These are phyloP conservation scores for Cenchrus purpureus DNA, from an alignment of 176 grass and related monocot genomes.

Conservation along the genomic window DNA sequence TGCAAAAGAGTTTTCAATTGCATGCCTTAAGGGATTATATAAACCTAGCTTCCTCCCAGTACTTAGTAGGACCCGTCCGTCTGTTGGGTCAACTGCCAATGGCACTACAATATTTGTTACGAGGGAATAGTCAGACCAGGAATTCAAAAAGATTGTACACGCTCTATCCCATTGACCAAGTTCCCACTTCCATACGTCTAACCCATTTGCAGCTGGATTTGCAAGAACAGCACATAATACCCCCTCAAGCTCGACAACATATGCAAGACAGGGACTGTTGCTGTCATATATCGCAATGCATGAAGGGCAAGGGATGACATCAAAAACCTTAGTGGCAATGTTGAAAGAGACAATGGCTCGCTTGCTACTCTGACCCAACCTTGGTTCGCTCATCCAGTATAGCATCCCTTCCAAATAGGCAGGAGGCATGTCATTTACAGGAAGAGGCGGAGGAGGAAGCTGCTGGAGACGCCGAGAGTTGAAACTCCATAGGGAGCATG, in stretches of 20 bases:
- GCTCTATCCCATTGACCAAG: constrained; percentile 4
- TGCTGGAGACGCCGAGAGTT: background rate
- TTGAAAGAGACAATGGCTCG: constrained; percentile 1
- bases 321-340: background rate
- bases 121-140: constrained; percentile 3
- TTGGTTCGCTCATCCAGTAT: constrained; percentile 12
- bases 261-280: background rate
- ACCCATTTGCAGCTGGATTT: no score
- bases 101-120: background rate
- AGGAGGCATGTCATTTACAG: no score
- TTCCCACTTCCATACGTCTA: background rate
- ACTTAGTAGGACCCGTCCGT: constrained; percentile 19
- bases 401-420: background rate
- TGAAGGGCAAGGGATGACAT: background rate
- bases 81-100: background rate
- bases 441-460: background rate
- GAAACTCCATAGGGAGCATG: background rate
- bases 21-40: background rate
- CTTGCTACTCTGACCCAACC: background rate
- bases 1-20: constrained; percentile 2
- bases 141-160: background rate
- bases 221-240: constrained; percentile 1
- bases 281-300: background rate
- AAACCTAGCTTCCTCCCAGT: constrained; percentile 21
- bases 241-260: constrained; percentile 27